Evolutionary conservation across 495 filamentous ascomycete genomes (phyloP).

Genomic region (Geoglossum glabrum): DNA sequence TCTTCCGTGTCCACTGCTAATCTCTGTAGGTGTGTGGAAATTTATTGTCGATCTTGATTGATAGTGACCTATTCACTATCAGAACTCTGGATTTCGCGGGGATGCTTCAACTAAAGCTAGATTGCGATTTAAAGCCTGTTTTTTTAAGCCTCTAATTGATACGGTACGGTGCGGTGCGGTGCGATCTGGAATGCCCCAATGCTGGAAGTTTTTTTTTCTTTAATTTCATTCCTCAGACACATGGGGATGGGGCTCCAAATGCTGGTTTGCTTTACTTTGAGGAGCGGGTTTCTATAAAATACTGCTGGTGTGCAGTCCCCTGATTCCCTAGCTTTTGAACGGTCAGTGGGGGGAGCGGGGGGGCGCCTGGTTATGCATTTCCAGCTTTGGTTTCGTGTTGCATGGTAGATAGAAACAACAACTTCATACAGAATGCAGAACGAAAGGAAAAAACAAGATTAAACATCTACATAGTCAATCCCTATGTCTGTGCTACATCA

Average conservation of each 20-base stretch:
- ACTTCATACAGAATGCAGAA: neutral
- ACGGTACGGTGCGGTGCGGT: too few species aligned
- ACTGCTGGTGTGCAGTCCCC: neutral
- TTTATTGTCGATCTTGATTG: constrained; percentile 17
- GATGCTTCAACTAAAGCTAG: neutral
- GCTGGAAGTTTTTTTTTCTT: neutral
- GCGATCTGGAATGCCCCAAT: neutral
- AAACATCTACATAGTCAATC: too few species aligned
- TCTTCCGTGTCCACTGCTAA: neutral
- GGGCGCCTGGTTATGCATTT: neutral
- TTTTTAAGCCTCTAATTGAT: neutral
- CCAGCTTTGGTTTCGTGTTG: neutral
- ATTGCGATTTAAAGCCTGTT: neutral
- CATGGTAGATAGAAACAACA: neutral
- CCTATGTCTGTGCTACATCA: too few species aligned
- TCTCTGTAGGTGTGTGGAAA: constrained; percentile 16
- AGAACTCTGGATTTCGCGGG: neutral
- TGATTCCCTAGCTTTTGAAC: neutral
- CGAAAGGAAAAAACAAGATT: too few species aligned
- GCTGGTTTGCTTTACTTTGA: neutral
- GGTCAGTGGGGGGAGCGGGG: too few species aligned
- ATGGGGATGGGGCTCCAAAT: neutral
- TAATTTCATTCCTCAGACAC: neutral
- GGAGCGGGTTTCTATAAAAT: neutral
- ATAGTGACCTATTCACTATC: neutral